Conservation (phyloP, 495 filamentous ascomycete genomes). For the Xeromyces bisporus region DNA sequence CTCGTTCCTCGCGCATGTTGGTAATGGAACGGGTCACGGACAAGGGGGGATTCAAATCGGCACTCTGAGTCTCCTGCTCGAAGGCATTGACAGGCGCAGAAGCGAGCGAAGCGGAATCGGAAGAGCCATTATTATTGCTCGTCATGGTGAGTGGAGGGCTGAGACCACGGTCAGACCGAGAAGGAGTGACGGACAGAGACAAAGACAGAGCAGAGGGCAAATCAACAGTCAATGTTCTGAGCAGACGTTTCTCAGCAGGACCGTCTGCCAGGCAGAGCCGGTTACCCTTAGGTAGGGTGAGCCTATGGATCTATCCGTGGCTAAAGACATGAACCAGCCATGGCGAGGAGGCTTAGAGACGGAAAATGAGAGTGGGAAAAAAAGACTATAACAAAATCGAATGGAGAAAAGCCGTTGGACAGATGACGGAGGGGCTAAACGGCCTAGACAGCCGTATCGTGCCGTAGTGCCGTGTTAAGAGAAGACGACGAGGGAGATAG, state of each 20-base stretch:
- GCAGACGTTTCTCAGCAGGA: constrained; percentile 16
- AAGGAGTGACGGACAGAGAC: constrained; percentile 3
- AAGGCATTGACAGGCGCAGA: constrained; percentile 37
- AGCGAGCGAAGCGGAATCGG: constrained; percentile 27
- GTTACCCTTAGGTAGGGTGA: constrained; percentile 28
- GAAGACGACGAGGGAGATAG: too few species aligned
- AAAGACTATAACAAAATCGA: too few species aligned
- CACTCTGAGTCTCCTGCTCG: constrained; percentile 32
- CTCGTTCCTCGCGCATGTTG: constrained; percentile 61
- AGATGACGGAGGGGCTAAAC: too few species aligned
- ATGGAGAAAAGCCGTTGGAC: too few species aligned
- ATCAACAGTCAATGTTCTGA: neutral
- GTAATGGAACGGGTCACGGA: constrained; percentile 44
- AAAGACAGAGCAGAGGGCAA: constrained; percentile 1
- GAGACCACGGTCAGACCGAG: neutral
- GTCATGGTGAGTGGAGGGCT: constrained; percentile 24
- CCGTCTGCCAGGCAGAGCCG: constrained; percentile 36
- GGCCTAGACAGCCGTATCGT: too few species aligned
- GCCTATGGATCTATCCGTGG: constrained; percentile 30
- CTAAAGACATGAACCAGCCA: constrained; percentile 22
- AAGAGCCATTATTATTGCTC: constrained; percentile 26
- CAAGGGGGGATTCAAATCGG: constrained; percentile 23
- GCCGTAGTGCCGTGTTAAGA: too few species aligned
- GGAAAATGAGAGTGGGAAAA: constrained; percentile 4
- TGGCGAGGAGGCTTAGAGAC: constrained; percentile 11